These are phyloP conservation scores for Penicillium angulare DNA, from an alignment of 495 filamentous ascomycete species.

Conservation along the genomic window DNA sequence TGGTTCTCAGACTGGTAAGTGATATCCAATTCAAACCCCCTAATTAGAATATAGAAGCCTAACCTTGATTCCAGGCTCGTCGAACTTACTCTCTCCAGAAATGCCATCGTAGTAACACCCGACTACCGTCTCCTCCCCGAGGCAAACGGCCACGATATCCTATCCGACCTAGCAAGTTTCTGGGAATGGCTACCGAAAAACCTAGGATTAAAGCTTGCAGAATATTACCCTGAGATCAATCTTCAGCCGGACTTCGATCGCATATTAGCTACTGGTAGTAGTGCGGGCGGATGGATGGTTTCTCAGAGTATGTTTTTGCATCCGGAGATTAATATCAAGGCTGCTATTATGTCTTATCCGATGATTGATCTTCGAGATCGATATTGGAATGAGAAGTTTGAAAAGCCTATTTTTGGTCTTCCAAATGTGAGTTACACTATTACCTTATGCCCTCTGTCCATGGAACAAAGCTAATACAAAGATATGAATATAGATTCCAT, in stretches of 20 bases:
- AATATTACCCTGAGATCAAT: not conserved
- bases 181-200: conserved; percentile 13
- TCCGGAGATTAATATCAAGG: conserved; percentile 7
- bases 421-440: conserved; percentile 2
- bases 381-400: conserved; percentile 11
- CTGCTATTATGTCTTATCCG: conserved; percentile 11
- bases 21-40: too few species aligned
- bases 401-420: conserved; percentile 16
- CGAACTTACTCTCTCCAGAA: conserved; percentile 5
- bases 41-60: not conserved
- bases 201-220: not conserved
- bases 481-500: conserved; percentile 2
- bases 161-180: conserved; percentile 11
- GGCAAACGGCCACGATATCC: conserved; percentile 11
- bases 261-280: conserved; percentile 8
- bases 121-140: conserved; percentile 19
- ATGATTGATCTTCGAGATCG: conserved; percentile 17
- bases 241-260: conserved; percentile 6
- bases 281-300: conserved; percentile 18
- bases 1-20: conserved; percentile 18
- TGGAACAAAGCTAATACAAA: too few species aligned
- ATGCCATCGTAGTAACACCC: conserved; percentile 13
- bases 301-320: conserved; percentile 14
- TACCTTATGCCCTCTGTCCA: too few species aligned
- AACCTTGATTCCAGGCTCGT: conserved; percentile 5